Base-by-base conservation (phyloP, 1,139 yeast species). In the Pichia kudriavzevii region DNA sequence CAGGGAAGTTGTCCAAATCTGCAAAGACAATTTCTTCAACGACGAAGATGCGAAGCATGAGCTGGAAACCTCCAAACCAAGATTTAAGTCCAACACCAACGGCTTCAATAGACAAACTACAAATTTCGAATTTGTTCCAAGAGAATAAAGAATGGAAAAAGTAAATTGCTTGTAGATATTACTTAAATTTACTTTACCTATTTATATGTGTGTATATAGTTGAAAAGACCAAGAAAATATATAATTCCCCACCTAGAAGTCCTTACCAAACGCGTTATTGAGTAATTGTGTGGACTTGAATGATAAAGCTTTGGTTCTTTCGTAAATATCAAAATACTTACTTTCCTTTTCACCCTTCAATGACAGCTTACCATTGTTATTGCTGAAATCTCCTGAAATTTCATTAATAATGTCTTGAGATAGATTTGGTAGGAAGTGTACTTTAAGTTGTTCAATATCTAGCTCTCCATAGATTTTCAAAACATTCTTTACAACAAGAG, bases 1-100 rank as follows among this genome's bases (percentile, higher is more conserved):
- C 54, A 59, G 69, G 34, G 64, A 67, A 5, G 75, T 80, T 10
- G 94, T 83, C 21, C 81, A 76, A 43, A 62, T 67, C 30, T 72
- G 81, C 63, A 81, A 80, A 50, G 55, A 52, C 25, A 67, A 66
- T 36, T 80, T 79, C 52, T 80, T 75, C 57, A 44, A 44, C 16
- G 49, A 48, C 24, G 47, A 45, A 10, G 47, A 38, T 6, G 28
- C 39, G 4, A 28, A 39, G 15, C 36, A 40, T 6, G n/a, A n/a
- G n/a, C n/a, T n/a, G n/a, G n/a, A n/a, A n/a, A n/a, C n/a, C n/a
- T 44, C 49, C 19, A 39, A 47, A 26, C 61, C 62, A 21, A 48
- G 58, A 44, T 47, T 56, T 41, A 50, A 52, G 32, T 41, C 30
- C 14, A 36, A 42, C 8, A 33, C 42, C 1, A 55, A 49, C 32